Conservation (phyloP, 1,139 yeast genomes). For the Pichia terricola region DNA sequence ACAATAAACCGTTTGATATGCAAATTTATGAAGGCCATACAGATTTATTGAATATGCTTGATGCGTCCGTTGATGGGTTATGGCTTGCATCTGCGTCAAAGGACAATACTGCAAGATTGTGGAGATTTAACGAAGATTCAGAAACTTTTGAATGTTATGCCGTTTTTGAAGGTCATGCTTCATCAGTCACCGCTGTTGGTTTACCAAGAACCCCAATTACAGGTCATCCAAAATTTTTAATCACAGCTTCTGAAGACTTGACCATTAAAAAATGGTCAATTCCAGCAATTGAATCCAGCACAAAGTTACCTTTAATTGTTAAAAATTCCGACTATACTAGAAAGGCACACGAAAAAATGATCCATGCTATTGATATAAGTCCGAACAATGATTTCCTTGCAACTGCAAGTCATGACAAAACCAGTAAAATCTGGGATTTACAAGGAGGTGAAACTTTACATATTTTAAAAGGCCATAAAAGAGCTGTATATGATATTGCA, state of each 20-base stretch:
- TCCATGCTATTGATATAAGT: constrained; percentile 76
- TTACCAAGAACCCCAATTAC: constrained; percentile 51
- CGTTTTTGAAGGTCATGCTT: constrained; percentile 74
- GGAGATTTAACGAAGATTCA: constrained; percentile 47
- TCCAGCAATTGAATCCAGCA: constrained; percentile 31
- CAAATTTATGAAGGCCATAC: constrained; percentile 68
- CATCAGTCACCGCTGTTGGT: constrained; percentile 75
- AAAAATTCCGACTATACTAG: constrained; percentile 72
- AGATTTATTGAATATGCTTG: constrained; percentile 76
- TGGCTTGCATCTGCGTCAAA: constrained; percentile 96
- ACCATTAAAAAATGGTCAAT: constrained; percentile 87
- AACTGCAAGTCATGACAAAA: constrained; percentile 91
- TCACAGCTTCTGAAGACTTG: constrained; percentile 83
- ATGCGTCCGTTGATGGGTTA: constrained; percentile 64
- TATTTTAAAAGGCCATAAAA: constrained; percentile 75
- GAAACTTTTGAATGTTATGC: constrained; percentile 46
- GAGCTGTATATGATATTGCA: constrained; percentile 89
- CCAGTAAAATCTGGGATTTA: constrained; percentile 81
- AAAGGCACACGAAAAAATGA: constrained; percentile 94
- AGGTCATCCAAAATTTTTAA: constrained; percentile 54
- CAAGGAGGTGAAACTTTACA: constrained; percentile 80
- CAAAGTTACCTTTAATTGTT: constrained; percentile 22
- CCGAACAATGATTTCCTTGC: constrained; percentile 86
- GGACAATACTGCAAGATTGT: constrained; percentile 74
- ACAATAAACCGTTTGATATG: constrained; percentile 47